Evolutionary conservation across 2,329 filamentous ascomycete genomes (phyloP), one percentile per base, ranked within the genome.

Genomic region (Penicillium sp.): DNA sequence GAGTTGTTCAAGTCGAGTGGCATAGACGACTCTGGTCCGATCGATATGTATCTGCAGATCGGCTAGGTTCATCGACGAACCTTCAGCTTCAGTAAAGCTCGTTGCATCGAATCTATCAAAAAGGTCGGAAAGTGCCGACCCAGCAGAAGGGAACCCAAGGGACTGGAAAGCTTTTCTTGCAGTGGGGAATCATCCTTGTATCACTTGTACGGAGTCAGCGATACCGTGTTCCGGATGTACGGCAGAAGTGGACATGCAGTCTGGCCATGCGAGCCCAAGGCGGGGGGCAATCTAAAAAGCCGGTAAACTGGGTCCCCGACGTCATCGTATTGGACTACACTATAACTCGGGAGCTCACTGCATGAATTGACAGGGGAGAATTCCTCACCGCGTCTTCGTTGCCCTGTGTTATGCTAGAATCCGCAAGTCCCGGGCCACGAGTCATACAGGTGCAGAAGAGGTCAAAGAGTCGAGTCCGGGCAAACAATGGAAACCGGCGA

Each of bases 91-190:
- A 27, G 1, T 8, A 42, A 28, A 9, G 9, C 9, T 29, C 27
- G 27, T 32, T 46, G 43, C 40, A 49, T 39, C 20, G 47, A 37
- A 44, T 52, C 33, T 49, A 51, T 55, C 43, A 18, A 59, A 60
- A 57, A 54, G 54, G 4, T 57, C 57, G 56, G 54, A 61, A 57
- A 58, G 46, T 59, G 45, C 59, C 57, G 56, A 61, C 50, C 56
- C 57, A 58, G 52, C 51, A 50, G 47, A 47, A 52, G 46, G 55
- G 52, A 52, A 53, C 41, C 59, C 59, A 59, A 55, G 56, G 56
- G 49, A 45, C 46, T 50, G 57, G 56, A 49, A 57, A 53, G 49
- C 49, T 54, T 54, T 52, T 52, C 50, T 42, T 46, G 32, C 39
- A 54, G 57, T 56, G 58, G 8, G 27, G 58, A 32, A 57, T 55